A percentile compares a stretch with the other conserved stretches of the same genome.
These are phyloP conservation scores for Nicotiana tabacum DNA, from an alignment of 257 asterid genomes.

Conservation along the genomic window DNA sequence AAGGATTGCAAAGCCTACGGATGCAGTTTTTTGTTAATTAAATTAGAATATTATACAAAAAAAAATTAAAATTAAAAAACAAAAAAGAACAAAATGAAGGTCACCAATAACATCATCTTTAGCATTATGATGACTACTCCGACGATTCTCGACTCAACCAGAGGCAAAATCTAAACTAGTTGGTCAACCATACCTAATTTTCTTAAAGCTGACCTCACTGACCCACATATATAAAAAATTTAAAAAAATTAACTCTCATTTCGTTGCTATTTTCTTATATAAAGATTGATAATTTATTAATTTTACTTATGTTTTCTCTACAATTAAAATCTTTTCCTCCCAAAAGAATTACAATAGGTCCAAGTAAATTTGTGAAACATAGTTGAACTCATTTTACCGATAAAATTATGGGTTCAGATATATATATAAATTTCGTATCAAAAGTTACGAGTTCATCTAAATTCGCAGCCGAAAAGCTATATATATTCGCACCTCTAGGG, in stretches of 20 bases:
- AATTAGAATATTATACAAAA: no score
- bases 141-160: neutral
- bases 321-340: neutral
- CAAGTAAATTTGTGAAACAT: neutral
- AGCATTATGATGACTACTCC: neutral
- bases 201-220: neutral
- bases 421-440: no score
- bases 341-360: neutral
- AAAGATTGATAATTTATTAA: neutral
- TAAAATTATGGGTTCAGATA: no score
- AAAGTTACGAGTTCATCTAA: no score
- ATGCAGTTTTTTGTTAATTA: neutral
- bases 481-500: no score
- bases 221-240: neutral
- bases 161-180: slow-evolving; percentile 9
- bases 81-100: neutral
- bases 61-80: no score
- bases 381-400: no score
- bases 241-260: neutral
- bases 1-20: neutral
- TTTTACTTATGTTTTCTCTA: neutral
- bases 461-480: no score
- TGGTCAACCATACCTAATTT: slow-evolving; percentile 21
- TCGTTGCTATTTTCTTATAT: neutral
- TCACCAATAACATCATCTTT: neutral